Evolutionary conservation across 306 rosid species (phyloP).

Genomic region (Oemleria cerasiformis): DNA sequence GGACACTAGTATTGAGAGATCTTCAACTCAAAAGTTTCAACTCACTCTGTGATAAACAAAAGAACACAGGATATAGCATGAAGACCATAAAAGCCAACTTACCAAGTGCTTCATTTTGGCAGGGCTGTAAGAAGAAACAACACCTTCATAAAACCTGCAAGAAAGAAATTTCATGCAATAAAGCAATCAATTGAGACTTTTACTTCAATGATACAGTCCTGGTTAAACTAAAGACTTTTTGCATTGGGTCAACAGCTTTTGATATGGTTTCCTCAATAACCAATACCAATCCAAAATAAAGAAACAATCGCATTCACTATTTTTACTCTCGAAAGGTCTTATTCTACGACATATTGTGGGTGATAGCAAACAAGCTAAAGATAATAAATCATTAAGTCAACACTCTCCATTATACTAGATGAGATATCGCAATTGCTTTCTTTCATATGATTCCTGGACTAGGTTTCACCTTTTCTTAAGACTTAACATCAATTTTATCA

Average conservation of each 20-base stretch:
- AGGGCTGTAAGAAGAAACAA: slow-evolving; percentile 46
- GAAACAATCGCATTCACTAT: not conserved
- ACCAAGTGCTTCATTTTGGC: slow-evolving; percentile 60
- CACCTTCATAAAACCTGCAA: slow-evolving; percentile 80
- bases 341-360: not conserved
- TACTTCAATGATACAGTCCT: slow-evolving; percentile 1
- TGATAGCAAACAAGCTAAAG: not conserved
- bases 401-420: not conserved
- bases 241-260: not conserved
- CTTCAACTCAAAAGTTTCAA: not conserved
- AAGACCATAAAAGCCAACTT: slow-evolving; percentile 24
- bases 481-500: not conserved
- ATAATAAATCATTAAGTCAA: not conserved
- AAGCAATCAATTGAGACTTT: not conserved
- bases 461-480: not conserved
- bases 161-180: slow-evolving; percentile 3
- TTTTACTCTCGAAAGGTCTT: not conserved
- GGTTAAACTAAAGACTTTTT: not conserved
- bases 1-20: not conserved
- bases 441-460: not conserved
- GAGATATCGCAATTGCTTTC: not conserved
- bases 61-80: not conserved
- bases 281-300: not conserved
- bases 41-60: slow-evolving; percentile 1
- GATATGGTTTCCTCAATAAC: not conserved